Base-by-base conservation (phyloP, 495 filamentous ascomycete genomes). In the Aspergillus biplanus region DNA sequence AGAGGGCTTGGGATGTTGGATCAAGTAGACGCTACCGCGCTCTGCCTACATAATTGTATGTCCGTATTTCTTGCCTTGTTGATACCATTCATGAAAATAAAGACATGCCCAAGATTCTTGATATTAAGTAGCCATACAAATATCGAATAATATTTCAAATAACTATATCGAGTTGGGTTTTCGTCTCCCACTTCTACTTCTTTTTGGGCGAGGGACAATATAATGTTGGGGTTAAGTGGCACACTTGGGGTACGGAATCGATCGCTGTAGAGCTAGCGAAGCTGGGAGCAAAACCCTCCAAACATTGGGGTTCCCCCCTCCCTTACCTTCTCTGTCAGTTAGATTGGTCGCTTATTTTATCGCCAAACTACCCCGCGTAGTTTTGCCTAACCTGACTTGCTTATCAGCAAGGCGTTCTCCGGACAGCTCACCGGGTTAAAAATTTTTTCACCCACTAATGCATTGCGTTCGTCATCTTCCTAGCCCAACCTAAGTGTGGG, bases 41-140 rank as follows among this genome's bases (percentile, higher is more conserved):
- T 59, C 65, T 66, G 66, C 70, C 72, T 66, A 63, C 54, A 71
- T 78, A 76, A 77, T 78, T 73, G 71, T 73, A 74, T 78, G 73
- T 73, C 73, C 69, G 67, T 68, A 68, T 71, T 68, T 71, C 73
- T 77, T 68, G 67, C 71, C 72, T 70, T 74, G 78, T 80, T 78
- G 78, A 80, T 80, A 80, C 78, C 78, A 79, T 73, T 75, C 69
- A 79, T 76, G 77, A 80, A 78, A 80, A 80, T 77, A 78, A 78
- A 79, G 76, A 61, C 59, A 63, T 56, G 47, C 65, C 48, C 52
- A 61, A 62, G 50, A 62, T 33, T 48, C 16, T 62, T 18, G 21
- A 53, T 33, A 53, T 16, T n/a, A 39, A 31, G 11, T 18, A 4
- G 11, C 16, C 27, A 18, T 18, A 27, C 13, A 50, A 50, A 21